Conservation (phyloP, 208 protist genomes). For the Crithidia sp. region DNA sequence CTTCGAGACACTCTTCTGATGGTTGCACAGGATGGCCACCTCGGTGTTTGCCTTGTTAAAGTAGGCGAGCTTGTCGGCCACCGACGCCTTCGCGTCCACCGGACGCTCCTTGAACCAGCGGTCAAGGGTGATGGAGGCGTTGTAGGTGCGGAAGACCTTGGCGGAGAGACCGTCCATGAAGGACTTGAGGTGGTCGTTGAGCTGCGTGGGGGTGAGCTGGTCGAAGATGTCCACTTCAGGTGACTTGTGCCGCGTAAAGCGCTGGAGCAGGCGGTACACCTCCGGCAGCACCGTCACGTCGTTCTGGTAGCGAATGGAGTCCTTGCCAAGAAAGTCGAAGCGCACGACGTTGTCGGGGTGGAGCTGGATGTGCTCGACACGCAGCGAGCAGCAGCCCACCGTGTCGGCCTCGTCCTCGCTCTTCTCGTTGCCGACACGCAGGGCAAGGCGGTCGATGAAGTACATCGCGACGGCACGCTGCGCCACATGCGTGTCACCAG, state of each 20-base stretch:
- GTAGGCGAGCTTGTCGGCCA: slow-evolving; percentile 93
- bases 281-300: slow-evolving; percentile 87
- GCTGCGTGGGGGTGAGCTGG: slow-evolving; percentile 80
- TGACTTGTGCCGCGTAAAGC: slow-evolving; percentile 89
- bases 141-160: slow-evolving; percentile 99
- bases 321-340: slow-evolving; percentile 99
- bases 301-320: slow-evolving; percentile 97
- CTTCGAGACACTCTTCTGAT: slow-evolving; percentile 97
- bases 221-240: slow-evolving; percentile 95
- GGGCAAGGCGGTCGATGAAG: slow-evolving; percentile 98
- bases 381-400: slow-evolving; percentile 98
- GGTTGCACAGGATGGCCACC: slow-evolving; percentile 99
- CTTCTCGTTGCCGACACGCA: slow-evolving; percentile 99
- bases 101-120: slow-evolving; percentile 94
- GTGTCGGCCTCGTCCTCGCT: slow-evolving; percentile 97
- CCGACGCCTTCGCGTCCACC: slow-evolving; percentile 62
- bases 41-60: slow-evolving; percentile 98
- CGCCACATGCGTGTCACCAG: slow-evolving; percentile 47
- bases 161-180: slow-evolving; percentile 97
- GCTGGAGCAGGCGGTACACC: slow-evolving; percentile 92
- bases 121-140: slow-evolving; percentile 98
- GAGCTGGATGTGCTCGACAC: slow-evolving; percentile 96
- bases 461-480: slow-evolving; percentile 98
- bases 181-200: slow-evolving; percentile 98
- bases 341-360: slow-evolving; percentile 68